These are phyloP conservation scores for Trapa bicornis DNA, from an alignment of 345 rosid species.

Conservation along the genomic window DNA sequence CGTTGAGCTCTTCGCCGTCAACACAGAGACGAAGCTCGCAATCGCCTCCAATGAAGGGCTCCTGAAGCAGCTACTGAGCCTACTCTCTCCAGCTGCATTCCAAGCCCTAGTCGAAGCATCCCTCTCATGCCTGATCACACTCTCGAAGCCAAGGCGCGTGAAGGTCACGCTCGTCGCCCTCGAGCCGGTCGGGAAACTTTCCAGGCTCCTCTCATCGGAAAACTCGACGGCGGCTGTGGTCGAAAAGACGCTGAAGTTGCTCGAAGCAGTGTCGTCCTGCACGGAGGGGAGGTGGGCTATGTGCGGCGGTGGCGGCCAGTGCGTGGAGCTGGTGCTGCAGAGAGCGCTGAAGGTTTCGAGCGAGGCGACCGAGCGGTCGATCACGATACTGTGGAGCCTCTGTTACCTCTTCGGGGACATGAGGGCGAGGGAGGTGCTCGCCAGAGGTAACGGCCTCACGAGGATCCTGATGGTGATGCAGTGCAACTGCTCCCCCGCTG, in stretches of 20 bases:
- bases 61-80: slow-evolving; percentile 30
- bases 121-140: slow-evolving; percentile 43
- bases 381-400: slow-evolving; percentile 64
- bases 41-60: slow-evolving; percentile 51
- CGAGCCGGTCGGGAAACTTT: slow-evolving; percentile 22
- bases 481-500: slow-evolving; percentile 61
- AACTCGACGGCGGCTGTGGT: slow-evolving; percentile 19
- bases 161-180: slow-evolving; percentile 32
- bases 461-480: slow-evolving; percentile 75
- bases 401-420: slow-evolving; percentile 64
- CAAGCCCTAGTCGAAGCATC: slow-evolving; percentile 49
- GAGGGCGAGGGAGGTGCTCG: slow-evolving; percentile 52
- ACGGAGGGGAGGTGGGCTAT: slow-evolving; percentile 59
- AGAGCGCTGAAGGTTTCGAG: slow-evolving; percentile 62
- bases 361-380: slow-evolving; percentile 71
- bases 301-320: slow-evolving; percentile 22
- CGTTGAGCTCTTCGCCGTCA: slow-evolving; percentile 43
- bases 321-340: slow-evolving; percentile 53
- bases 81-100: slow-evolving; percentile 20
- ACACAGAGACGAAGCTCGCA: slow-evolving; percentile 35
- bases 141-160: slow-evolving; percentile 45
- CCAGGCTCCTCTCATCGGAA: slow-evolving; percentile 31
- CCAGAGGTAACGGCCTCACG: slow-evolving; percentile 52
- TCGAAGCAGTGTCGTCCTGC: slow-evolving; percentile 45
- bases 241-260: slow-evolving; percentile 62